Conservation (phyloP, 2,329 filamentous ascomycete genomes). For the Lizonia empirigonia region DNA sequence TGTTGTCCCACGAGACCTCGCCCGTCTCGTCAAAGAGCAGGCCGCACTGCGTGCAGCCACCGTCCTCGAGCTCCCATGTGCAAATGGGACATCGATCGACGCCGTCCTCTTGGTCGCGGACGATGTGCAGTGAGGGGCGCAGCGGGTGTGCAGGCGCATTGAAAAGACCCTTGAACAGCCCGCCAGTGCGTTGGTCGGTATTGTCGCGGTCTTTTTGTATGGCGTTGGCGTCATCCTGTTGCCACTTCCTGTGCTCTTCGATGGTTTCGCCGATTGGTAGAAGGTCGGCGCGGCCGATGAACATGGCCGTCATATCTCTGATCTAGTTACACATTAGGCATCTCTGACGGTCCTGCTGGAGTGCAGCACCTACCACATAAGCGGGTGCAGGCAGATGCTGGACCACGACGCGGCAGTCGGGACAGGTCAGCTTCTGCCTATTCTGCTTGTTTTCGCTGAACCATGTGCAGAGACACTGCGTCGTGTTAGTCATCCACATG, state of each 20-base stretch:
- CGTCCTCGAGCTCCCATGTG: constrained; percentile 67
- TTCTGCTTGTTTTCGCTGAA: constrained; percentile 59
- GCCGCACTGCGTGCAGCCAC: constrained; percentile 61
- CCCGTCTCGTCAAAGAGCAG: constrained; percentile 57
- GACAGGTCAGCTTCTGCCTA: constrained; percentile 63
- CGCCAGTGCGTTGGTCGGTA: constrained; percentile 55
- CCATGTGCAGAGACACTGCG: constrained; percentile 63
- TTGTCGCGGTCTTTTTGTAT: constrained; percentile 66
- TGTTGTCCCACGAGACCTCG: constrained; percentile 46
- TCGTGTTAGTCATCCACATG: constrained; percentile 26
- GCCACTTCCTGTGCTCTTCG: constrained; percentile 63
- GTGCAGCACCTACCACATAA: constrained; percentile 59
- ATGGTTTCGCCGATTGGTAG: constrained; percentile 67
- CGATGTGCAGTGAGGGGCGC: constrained; percentile 45
- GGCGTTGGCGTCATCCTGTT: constrained; percentile 63
- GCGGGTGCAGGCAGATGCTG: constrained; percentile 66
- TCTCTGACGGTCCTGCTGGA: not conserved
- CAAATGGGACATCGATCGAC: constrained; percentile 68
- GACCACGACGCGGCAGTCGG: constrained; percentile 68
- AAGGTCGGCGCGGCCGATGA: constrained; percentile 64
- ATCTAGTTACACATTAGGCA: constrained; percentile 52
- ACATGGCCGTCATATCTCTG: constrained; percentile 67
- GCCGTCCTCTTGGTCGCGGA: constrained; percentile 64
- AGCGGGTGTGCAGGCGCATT: constrained; percentile 35
- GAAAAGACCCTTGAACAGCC: constrained; percentile 69